Base-by-base conservation (phyloP, 2,329 filamentous ascomycete species). In the Diaporthe velutina region DNA sequence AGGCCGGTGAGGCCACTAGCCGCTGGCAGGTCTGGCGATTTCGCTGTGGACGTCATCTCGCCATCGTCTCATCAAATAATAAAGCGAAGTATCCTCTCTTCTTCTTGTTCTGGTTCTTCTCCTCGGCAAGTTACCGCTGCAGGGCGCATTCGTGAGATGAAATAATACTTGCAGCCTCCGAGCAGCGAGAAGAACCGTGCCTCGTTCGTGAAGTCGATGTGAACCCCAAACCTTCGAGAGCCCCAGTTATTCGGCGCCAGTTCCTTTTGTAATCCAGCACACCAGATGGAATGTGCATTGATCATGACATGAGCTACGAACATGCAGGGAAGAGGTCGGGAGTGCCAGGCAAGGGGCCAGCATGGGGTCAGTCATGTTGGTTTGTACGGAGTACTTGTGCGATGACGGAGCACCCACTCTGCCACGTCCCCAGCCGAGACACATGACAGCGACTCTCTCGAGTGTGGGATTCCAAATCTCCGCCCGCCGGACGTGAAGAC, bases 31-130 rank as follows among this genome's bases (percentile, higher is more conserved):
- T 74, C 68, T 40, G 52, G 73, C 50, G 17, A 33, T 35, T 64
- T 71, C 19, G 73, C 58, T 19, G 50, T 57, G 70, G 73, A 42
- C 30, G 58, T 54, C 73, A 74, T 74, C 25, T 54, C 71, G 58
- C 68, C 68, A 74, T 60, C 48, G 54, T 35, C n/a, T 64, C 45
- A 54, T 17, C 8, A 13, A 52, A 35, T 10, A 45, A 7, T 38
- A 35, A 10, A 22, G 55, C 45, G n/a, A 5, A 33, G 22, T 35
- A 9, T 28, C 10, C 25, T 22, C 28, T 35, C 4, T 38, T 25
- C 10, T n/a, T n/a, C n/a, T 25, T 17, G 9, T 45, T 35, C 2
- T 48, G 33, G 0, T 25, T 19, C 28, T 50, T 38, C 13, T 52
- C 30, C 45, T 40, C 45, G 33, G 33, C 64, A 33, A 19, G 19